These are phyloP conservation scores for Colletotrichum euphorbiae DNA, from an alignment of 2,329 filamentous ascomycete genomes.

Conservation along the genomic window DNA sequence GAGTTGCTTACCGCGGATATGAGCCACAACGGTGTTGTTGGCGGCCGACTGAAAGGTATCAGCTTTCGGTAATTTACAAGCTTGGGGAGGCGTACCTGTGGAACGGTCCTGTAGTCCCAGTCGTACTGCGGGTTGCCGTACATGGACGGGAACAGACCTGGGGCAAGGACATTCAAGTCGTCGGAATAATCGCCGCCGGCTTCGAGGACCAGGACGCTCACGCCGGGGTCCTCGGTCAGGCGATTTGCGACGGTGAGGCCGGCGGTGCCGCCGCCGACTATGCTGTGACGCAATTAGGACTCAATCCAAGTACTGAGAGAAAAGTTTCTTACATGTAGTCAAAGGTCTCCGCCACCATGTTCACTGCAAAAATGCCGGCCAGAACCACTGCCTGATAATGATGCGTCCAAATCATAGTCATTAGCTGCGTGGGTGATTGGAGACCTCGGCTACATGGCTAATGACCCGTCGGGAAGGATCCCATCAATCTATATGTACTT, in stretches of 20 bases:
- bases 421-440: background rate
- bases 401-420: background rate
- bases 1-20: conserved; percentile 49
- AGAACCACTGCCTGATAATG: background rate
- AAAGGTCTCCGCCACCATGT: conserved; percentile 19
- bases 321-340: conserved; percentile 17
- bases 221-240: conserved; percentile 51
- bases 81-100: conserved; percentile 37
- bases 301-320: too few relatives aligned
- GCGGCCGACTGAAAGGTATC: conserved; percentile 7
- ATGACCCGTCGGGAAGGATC: too few relatives aligned
- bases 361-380: background rate
- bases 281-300: conserved; percentile 47
- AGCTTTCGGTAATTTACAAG: too few relatives aligned
- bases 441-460: background rate
- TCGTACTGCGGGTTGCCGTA: conserved; percentile 42
- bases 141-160: conserved; percentile 39
- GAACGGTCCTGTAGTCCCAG: conserved; percentile 42
- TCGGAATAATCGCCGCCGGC: conserved; percentile 40
- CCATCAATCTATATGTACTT: too few relatives aligned
- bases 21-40: conserved; percentile 28
- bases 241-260: conserved; percentile 63
- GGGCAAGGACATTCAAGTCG: conserved; percentile 38
- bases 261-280: conserved; percentile 67
- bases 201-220: conserved; percentile 34